phyloP scores from a whole-genome alignment of 1,284 basidiomycete species.

The Somion occarium region DNA sequence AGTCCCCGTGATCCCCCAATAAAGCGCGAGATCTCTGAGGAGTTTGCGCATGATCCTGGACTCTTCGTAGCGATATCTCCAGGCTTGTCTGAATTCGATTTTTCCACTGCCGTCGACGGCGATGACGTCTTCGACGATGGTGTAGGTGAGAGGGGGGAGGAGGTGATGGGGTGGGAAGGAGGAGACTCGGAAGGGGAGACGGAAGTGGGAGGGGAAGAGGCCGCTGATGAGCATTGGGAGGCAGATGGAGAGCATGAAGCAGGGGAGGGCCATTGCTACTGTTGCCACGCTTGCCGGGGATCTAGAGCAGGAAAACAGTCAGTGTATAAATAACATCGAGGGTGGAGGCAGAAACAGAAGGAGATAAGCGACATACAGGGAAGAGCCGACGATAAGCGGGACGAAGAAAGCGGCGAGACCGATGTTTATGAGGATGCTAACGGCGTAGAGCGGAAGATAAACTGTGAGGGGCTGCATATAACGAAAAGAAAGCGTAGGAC shows the following conservation, averaged over 20 bases:
- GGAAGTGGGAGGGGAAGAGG: slow-evolving; percentile 23
- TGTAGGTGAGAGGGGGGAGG: slow-evolving; percentile 28
- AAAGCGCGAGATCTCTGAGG: slow-evolving; percentile 21
- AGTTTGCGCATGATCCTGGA: slow-evolving; percentile 25
- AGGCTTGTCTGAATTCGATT: slow-evolving; percentile 29
- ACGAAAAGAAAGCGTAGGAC: not conserved
- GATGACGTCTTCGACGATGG: slow-evolving; percentile 28
- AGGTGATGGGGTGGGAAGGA: slow-evolving; percentile 25
- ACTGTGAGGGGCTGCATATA: too few relatives aligned
- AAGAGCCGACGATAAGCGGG: slow-evolving; percentile 30
- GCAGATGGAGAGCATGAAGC: slow-evolving; percentile 26
- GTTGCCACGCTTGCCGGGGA: slow-evolving; percentile 23
- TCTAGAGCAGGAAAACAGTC: slow-evolving; percentile 11
- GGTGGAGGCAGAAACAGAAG: not conserved
- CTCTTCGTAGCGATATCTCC: slow-evolving; percentile 29
- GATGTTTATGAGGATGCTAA: slow-evolving; percentile 23
- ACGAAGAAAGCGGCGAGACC: slow-evolving; percentile 26
- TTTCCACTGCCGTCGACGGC: slow-evolving; percentile 30
- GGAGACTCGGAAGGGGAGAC: slow-evolving; percentile 28
- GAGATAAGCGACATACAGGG: slow-evolving; percentile 19
- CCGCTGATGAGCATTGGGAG: slow-evolving; percentile 27
- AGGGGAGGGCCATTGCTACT: slow-evolving; percentile 29
- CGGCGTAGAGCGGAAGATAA: not conserved
- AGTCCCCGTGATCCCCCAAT: slow-evolving; percentile 25
- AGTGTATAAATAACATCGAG: too few relatives aligned